Evolutionary conservation across 257 asterid genomes (phyloP).

Genomic region (Solanum lycopersicoides): DNA sequence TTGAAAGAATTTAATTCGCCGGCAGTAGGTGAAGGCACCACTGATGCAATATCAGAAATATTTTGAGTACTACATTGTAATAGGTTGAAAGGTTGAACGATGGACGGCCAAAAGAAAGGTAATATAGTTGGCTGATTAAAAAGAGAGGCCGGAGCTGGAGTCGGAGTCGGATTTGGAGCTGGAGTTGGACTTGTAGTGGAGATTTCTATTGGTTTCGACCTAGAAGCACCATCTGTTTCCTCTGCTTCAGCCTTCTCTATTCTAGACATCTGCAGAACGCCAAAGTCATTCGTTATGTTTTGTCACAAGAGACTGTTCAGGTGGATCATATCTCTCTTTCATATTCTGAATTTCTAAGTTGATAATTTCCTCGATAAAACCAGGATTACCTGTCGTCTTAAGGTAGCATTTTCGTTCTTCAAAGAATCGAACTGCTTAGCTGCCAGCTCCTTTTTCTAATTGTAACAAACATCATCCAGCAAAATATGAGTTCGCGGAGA

Average conservation of each 20-base stretch:
- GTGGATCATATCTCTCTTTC: background rate
- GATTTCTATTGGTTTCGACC: background rate
- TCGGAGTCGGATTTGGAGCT: constrained; percentile 4
- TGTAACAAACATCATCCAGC: background rate
- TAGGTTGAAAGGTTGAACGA: constrained; percentile 18
- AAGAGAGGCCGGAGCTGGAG: background rate
- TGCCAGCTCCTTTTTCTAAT: constrained; percentile 55
- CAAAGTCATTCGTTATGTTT: background rate
- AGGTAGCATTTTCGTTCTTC: constrained; percentile 27
- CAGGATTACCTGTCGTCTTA: constrained; percentile 29
- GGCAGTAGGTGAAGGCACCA: constrained; percentile 4
- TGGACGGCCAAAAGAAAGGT: constrained; percentile 45
- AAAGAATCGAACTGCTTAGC: constrained; percentile 20
- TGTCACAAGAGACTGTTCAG: background rate
- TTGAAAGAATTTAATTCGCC: background rate
- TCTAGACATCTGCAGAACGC: constrained; percentile 31
- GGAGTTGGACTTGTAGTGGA: constrained; percentile 9
- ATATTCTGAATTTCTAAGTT: background rate
- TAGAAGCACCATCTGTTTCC: constrained; percentile 6
- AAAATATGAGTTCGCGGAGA: background rate
- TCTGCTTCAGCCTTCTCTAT: constrained; percentile 14
- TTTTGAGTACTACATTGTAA: constrained; percentile 14
- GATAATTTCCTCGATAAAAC: background rate
- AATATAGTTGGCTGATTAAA: constrained; percentile 22
- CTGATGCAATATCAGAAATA: constrained; percentile 6